phyloP scores from a whole-genome alignment of 768 basidiomycete species.

The Russula vinacea region DNA sequence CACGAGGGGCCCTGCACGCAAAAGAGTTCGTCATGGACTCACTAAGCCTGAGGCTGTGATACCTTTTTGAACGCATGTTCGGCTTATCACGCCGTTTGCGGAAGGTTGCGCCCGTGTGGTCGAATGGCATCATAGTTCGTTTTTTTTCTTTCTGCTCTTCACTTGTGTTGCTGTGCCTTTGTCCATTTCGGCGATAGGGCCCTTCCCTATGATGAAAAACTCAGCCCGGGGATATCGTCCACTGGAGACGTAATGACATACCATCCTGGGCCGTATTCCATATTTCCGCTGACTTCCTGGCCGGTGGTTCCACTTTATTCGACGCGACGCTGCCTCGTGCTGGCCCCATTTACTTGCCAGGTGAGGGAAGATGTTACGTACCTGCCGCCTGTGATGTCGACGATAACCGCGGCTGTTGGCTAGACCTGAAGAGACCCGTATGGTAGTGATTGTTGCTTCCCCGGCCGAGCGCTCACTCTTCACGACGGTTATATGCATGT shows the following conservation, averaged over 20 bases:
- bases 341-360: neutral
- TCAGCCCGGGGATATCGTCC: neutral
- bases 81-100: conserved; percentile 11
- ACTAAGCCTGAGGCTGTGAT: conserved; percentile 12
- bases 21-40: neutral
- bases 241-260: conserved; percentile 1
- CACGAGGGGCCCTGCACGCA: conserved; percentile 13
- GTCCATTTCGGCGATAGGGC: neutral
- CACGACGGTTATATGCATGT: neutral
- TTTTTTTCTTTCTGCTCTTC: neutral
- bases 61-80: neutral
- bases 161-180: conserved; percentile 9
- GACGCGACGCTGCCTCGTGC: conserved; percentile 15
- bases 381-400: conserved; percentile 17
- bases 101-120: conserved; percentile 16
- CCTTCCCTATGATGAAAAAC: neutral
- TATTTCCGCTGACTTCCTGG: neutral
- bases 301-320: neutral
- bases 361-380: conserved; percentile 4
- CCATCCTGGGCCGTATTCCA: neutral
- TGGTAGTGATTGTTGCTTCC: neutral
- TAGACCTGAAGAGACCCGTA: conserved; percentile 9
- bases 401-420: conserved; percentile 12
- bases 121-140: conserved; percentile 18
- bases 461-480: conserved; percentile 2